phyloP scores from a whole-genome alignment of 1,284 basidiomycete species.

The Leccinum angustisporum region DNA sequence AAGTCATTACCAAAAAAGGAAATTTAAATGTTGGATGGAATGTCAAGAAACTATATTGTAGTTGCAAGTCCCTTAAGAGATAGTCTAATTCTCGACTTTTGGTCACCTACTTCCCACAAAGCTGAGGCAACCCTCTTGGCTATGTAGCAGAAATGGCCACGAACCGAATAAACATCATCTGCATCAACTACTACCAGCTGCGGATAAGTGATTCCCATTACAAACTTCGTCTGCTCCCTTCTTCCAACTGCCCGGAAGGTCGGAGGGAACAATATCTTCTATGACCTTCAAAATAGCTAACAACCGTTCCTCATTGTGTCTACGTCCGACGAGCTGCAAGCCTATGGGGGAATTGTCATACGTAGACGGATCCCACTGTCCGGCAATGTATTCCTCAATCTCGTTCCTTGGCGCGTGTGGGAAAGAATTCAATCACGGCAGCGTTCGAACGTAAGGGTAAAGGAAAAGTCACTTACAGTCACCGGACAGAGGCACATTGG shows the following conservation, averaged over 20 bases:
- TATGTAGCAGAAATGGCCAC: constrained; percentile 12
- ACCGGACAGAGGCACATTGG: no score
- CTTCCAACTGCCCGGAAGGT: constrained; percentile 12
- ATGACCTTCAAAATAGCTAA: constrained; percentile 46
- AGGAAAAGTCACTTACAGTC: no score
- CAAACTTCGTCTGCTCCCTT: constrained; percentile 6
- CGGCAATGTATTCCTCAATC: constrained; percentile 39
- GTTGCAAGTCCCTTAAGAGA: background rate
- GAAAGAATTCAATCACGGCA: constrained; percentile 38
- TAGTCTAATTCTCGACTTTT: background rate
- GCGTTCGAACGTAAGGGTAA: no score
- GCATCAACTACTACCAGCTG: background rate
- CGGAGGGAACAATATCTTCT: constrained; percentile 34
- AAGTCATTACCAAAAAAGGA: background rate
- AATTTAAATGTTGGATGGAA: background rate
- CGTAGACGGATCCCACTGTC: constrained; percentile 45
- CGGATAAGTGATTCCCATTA: constrained; percentile 13
- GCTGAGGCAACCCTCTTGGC: constrained; percentile 6
- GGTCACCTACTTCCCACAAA: constrained; percentile 12
- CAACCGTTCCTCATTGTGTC: constrained; percentile 50
- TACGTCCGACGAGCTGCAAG: constrained; percentile 49
- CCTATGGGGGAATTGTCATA: constrained; percentile 47
- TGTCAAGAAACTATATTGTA: background rate
- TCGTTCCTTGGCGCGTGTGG: constrained; percentile 35
- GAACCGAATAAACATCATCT: constrained; percentile 1